These are phyloP conservation scores for Xylaria sp. DNA, from an alignment of 2,329 filamentous ascomycete genomes.

Conservation along the genomic window DNA sequence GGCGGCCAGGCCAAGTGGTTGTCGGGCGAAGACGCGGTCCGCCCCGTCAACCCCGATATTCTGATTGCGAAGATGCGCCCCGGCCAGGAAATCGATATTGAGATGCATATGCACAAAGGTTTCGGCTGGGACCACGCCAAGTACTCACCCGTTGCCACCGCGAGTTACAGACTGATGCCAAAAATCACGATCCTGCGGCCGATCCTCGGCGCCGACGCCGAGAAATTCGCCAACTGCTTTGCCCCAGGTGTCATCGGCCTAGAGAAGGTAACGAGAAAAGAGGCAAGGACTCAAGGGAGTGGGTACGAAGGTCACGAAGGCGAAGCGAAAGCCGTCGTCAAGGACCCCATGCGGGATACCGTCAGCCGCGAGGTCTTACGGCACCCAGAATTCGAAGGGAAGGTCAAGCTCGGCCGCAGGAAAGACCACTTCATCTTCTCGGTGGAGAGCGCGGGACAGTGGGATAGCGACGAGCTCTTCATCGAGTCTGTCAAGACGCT, in stretches of 20 bases:
- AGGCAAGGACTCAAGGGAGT: slow-evolving; percentile 68
- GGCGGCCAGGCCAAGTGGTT: slow-evolving; percentile 80
- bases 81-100: slow-evolving; percentile 84
- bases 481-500: slow-evolving; percentile 86
- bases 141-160: slow-evolving; percentile 95
- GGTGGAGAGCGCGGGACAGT: slow-evolving; percentile 94
- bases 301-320: slow-evolving; percentile 81
- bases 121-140: slow-evolving; percentile 95
- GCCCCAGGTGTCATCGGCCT: slow-evolving; percentile 86
- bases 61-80: slow-evolving; percentile 94
- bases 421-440: slow-evolving; percentile 98
- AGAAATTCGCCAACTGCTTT: slow-evolving; percentile 92
- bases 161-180: slow-evolving; percentile 90
- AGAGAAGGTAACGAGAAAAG: slow-evolving; percentile 74
- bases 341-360: slow-evolving; percentile 91
- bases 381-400: slow-evolving; percentile 92
- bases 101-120: slow-evolving; percentile 95
- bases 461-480: slow-evolving; percentile 93
- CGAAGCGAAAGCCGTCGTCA: slow-evolving; percentile 87
- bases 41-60: slow-evolving; percentile 89
- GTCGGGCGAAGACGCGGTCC: slow-evolving; percentile 73
- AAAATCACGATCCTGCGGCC: slow-evolving; percentile 85
- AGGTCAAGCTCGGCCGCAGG: slow-evolving; percentile 90
- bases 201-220: slow-evolving; percentile 86
- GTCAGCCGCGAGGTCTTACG: slow-evolving; percentile 93